A percentile compares a stretch with the other conserved stretches of the same genome.
phyloP scores from a whole-genome alignment of 2,329 filamentous ascomycete genomes.

The Bipolaris gigantea region DNA sequence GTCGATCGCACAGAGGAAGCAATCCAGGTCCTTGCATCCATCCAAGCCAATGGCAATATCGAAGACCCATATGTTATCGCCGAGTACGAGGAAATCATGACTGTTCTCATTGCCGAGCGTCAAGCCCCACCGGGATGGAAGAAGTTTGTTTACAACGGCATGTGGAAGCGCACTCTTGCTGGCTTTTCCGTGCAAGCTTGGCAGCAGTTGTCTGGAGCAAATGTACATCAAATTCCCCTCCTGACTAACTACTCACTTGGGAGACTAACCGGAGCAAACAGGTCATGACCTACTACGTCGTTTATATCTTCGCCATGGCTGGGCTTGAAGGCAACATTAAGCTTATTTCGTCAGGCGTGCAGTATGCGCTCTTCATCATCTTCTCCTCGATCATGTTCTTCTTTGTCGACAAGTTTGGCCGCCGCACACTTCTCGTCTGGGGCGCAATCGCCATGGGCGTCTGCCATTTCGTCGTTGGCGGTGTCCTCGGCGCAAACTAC shows the following conservation, averaged over 20 bases:
- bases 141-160: slow-evolving; percentile 71
- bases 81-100: slow-evolving; percentile 73
- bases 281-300: slow-evolving; percentile 33
- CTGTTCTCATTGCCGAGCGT: slow-evolving; percentile 74
- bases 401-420: slow-evolving; percentile 75
- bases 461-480: slow-evolving; percentile 55
- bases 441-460: slow-evolving; percentile 66
- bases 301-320: slow-evolving; percentile 72
- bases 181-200: slow-evolving; percentile 75
- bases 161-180: slow-evolving; percentile 72
- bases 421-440: slow-evolving; percentile 65
- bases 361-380: slow-evolving; percentile 77
- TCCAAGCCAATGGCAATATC: slow-evolving; percentile 60
- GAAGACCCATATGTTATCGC: slow-evolving; percentile 65
- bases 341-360: slow-evolving; percentile 68
- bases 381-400: slow-evolving; percentile 77
- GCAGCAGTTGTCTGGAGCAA: slow-evolving; percentile 77
- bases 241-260: not conserved
- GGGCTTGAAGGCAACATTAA: slow-evolving; percentile 62
- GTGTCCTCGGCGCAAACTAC: slow-evolving; percentile 56
- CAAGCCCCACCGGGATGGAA: slow-evolving; percentile 69
- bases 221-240: slow-evolving; percentile 59
- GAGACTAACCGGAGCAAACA: not conserved
- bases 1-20: slow-evolving; percentile 52
- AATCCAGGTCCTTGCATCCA: slow-evolving; percentile 46